These are phyloP conservation scores for Colletotrichum spaethianum DNA, from an alignment of 2,329 filamentous ascomycete genomes.

Conservation along the genomic window DNA sequence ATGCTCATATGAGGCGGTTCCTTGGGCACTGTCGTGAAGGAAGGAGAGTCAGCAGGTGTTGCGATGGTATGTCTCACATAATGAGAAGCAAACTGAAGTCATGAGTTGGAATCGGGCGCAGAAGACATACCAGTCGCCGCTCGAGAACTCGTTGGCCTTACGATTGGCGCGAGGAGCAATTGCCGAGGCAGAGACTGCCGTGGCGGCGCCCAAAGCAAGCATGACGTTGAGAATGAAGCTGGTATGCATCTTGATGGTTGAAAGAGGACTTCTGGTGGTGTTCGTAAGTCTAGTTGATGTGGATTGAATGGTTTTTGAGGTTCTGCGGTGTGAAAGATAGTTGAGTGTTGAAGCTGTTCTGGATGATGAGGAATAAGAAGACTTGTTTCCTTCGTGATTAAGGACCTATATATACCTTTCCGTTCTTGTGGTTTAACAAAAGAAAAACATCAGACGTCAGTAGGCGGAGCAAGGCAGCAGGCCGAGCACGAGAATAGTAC, in stretches of 20 bases:
- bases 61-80: not conserved
- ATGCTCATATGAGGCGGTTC: constrained; percentile 24
- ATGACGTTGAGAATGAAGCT: constrained; percentile 1
- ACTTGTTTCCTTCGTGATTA: not conserved
- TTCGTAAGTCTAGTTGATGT: no score
- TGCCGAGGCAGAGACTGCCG: not conserved
- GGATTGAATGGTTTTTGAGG: not conserved
- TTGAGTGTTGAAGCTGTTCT: not conserved
- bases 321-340: not conserved
- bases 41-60: not conserved
- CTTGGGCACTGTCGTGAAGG: constrained; percentile 1
- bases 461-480: not conserved
- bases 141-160: constrained; percentile 6
- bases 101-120: not conserved
- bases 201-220: not conserved
- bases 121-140: not conserved
- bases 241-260: not conserved
- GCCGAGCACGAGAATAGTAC: not conserved
- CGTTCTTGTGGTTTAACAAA: not conserved
- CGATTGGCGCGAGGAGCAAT: constrained; percentile 2
- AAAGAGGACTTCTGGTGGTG: not conserved
- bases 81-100: no score
- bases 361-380: not conserved
- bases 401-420: not conserved
- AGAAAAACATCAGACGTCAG: not conserved